These are phyloP conservation scores for Pholiota conissans DNA, from an alignment of 768 basidiomycete species.

Conservation along the genomic window DNA sequence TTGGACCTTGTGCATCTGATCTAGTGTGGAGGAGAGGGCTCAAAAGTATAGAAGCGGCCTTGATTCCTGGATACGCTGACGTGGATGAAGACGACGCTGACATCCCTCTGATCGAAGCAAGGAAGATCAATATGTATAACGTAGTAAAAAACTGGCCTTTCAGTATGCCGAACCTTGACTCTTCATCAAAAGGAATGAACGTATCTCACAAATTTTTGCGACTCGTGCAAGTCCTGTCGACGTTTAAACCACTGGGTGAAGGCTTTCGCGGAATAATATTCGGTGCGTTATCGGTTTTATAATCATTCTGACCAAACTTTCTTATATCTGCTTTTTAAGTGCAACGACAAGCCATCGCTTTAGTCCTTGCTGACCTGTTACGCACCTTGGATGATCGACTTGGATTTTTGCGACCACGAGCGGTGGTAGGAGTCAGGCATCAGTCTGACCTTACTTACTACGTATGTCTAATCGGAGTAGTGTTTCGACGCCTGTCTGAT, in stretches of 20 bases:
- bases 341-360: slow-evolving; percentile 50
- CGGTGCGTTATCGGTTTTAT: slow-evolving; percentile 40
- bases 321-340: slow-evolving; percentile 38
- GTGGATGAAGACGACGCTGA: slow-evolving; percentile 30
- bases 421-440: slow-evolving; percentile 39
- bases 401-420: slow-evolving; percentile 55
- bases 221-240: slow-evolving; percentile 58
- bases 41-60: slow-evolving; percentile 35
- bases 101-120: slow-evolving; percentile 19
- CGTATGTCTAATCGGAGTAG: slow-evolving; percentile 6
- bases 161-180: slow-evolving; percentile 61
- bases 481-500: slow-evolving; percentile 2
- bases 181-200: slow-evolving; percentile 60
- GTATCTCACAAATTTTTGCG: slow-evolving; percentile 67
- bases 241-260: slow-evolving; percentile 52
- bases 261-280: slow-evolving; percentile 65
- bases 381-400: slow-evolving; percentile 50
- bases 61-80: slow-evolving; percentile 33
- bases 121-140: slow-evolving; percentile 31
- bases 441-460: slow-evolving; percentile 30
- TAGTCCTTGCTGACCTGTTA: slow-evolving; percentile 58
- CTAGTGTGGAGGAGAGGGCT: slow-evolving; percentile 64
- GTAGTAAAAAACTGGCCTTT: slow-evolving; percentile 63
- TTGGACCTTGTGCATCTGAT: slow-evolving; percentile 72
- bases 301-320: neutral